Conservation (phyloP, 805 yeast genomes). For the Sugiyamaella mastotermitis region DNA sequence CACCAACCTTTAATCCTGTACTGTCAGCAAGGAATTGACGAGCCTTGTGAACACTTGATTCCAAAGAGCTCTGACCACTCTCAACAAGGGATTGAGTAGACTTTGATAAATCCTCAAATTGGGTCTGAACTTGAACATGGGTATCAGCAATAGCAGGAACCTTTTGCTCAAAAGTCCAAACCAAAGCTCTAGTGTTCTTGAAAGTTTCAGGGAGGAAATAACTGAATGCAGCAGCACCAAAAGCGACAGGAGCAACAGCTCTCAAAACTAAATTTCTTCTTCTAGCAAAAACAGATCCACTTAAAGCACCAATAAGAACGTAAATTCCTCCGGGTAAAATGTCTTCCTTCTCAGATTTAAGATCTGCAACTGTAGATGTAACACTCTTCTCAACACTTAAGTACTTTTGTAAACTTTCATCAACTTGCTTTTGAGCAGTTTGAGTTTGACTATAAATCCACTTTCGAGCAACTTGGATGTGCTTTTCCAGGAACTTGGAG, state of each 20-base stretch:
- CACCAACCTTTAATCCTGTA: conserved; percentile 66
- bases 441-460: conserved; percentile 31
- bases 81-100: conserved; percentile 40
- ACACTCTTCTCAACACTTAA: conserved; percentile 58
- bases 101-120: conserved; percentile 40
- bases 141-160: conserved; percentile 59
- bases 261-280: conserved; percentile 53
- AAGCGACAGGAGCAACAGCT: conserved; percentile 48
- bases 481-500: conserved; percentile 41
- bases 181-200: conserved; percentile 48
- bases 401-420: conserved; percentile 44
- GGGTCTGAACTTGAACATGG: conserved; percentile 46
- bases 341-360: conserved; percentile 62
- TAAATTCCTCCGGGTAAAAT: conserved; percentile 67
- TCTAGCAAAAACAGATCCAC: conserved; percentile 71
- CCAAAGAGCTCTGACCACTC: conserved; percentile 35
- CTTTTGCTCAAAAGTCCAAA: conserved; percentile 55
- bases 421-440: conserved; percentile 36
- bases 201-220: conserved; percentile 71
- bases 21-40: conserved; percentile 42
- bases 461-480: conserved; percentile 45
- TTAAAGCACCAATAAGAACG: conserved; percentile 57
- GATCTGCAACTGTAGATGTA: conserved; percentile 52
- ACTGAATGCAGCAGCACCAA: conserved; percentile 61
- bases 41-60: conserved; percentile 34